Evolutionary conservation across 2,329 filamentous ascomycete genomes (phyloP).

Genomic region (Verruconis gallopava): DNA sequence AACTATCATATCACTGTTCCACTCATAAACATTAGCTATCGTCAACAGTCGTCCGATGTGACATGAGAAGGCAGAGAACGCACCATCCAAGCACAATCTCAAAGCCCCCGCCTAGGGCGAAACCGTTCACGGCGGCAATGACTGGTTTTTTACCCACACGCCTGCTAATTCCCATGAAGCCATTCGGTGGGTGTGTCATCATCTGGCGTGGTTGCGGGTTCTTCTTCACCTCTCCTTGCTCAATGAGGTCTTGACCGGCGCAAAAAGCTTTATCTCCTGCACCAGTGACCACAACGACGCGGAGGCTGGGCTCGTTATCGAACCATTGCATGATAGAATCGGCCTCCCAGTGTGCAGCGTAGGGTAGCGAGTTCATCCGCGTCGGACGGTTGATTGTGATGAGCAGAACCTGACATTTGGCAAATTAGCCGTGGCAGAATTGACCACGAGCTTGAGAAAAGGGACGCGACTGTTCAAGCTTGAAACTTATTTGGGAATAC

Average conservation of each 20-base stretch:
- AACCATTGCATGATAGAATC: slow-evolving; percentile 37
- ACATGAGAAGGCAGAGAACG: slow-evolving; percentile 14
- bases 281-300: slow-evolving; percentile 34
- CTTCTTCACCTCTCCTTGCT: slow-evolving; percentile 22
- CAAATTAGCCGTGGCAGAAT: too few species aligned
- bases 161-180: slow-evolving; percentile 43
- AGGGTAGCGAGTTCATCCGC: slow-evolving; percentile 35
- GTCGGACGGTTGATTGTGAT: slow-evolving; percentile 40
- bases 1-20: slow-evolving; percentile 39
- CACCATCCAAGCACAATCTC: slow-evolving; percentile 44
- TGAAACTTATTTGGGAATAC: too few species aligned
- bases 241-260: slow-evolving; percentile 43
- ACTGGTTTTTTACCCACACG: slow-evolving; percentile 47
- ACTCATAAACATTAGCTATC: neutral
- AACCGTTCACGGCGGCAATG: slow-evolving; percentile 47
- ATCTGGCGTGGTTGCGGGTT: slow-evolving; percentile 16
- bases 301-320: slow-evolving; percentile 16
- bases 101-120: slow-evolving; percentile 44
- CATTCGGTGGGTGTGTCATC: slow-evolving; percentile 30
- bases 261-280: slow-evolving; percentile 41
- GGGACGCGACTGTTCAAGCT: too few species aligned
- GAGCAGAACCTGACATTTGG: too few species aligned
- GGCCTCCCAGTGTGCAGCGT: slow-evolving; percentile 35
- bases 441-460: too few species aligned
- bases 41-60: too few species aligned